A percentile compares a stretch with the other conserved stretches of the same genome.
phyloP scores from a whole-genome alignment of 345 rosid genomes.

The Aquilaria yunnanensis region DNA sequence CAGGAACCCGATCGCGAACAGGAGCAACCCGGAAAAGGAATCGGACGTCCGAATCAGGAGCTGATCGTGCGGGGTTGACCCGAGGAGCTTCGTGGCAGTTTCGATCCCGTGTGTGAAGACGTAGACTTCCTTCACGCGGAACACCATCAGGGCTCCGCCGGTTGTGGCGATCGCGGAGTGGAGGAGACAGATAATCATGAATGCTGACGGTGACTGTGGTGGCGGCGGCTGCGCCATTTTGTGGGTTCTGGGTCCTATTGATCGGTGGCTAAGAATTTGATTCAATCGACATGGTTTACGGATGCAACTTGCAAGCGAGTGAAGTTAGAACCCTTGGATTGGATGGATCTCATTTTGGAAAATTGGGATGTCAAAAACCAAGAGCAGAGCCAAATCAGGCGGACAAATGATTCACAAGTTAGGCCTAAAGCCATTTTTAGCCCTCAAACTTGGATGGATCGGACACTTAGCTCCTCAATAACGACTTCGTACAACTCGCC shows the following conservation, averaged over 20 bases:
- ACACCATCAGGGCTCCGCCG: slow-evolving; percentile 71
- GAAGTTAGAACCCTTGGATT: neutral
- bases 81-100: slow-evolving; percentile 41
- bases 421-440: no score
- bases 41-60: slow-evolving; percentile 63
- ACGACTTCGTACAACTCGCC: no score
- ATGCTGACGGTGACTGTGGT: slow-evolving; percentile 27
- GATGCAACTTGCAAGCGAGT: neutral
- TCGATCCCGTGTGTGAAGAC: slow-evolving; percentile 56
- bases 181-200: slow-evolving; percentile 51
- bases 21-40: slow-evolving; percentile 65
- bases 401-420: no score
- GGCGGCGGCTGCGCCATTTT: slow-evolving; percentile 29
- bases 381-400: no score
- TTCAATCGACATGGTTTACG: slow-evolving; percentile 2
- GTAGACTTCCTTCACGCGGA: slow-evolving; percentile 49
- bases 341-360: slow-evolving; percentile 4
- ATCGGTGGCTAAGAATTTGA: neutral
- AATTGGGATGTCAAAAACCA: no score
- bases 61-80: slow-evolving; percentile 66
- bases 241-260: neutral
- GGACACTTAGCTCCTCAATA: no score
- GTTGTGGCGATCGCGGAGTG: slow-evolving; percentile 57
- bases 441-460: no score
- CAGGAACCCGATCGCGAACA: slow-evolving; percentile 51